Percentiles rank a stretch among this genome's conserved stretches.
Conservation (phyloP, 805 yeast genomes). For the Yarrowia yakushimensis region DNA sequence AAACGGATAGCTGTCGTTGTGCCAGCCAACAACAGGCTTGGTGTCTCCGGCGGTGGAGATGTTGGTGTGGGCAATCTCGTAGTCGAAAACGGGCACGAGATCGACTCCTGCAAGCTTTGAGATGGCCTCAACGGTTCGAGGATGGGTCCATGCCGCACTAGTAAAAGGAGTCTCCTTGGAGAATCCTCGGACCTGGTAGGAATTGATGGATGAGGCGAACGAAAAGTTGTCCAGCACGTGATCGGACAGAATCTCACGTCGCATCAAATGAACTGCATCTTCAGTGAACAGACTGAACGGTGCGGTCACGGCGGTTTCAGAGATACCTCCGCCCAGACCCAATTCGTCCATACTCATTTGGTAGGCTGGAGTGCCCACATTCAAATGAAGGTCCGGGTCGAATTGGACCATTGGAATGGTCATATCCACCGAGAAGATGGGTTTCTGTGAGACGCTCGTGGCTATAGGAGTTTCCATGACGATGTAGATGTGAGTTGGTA, state of each 20-base stretch:
- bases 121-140: background rate
- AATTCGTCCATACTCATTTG: background rate
- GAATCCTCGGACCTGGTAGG: background rate
- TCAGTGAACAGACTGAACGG: constrained; percentile 2
- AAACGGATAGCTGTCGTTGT: constrained; percentile 59
- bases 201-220: background rate
- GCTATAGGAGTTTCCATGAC: background rate
- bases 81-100: background rate
- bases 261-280: background rate
- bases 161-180: background rate
- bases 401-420: background rate
- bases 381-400: background rate
- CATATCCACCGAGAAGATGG: background rate
- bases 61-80: constrained; percentile 8
- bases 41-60: constrained; percentile 1
- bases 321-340: background rate
- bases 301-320: background rate
- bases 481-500: background rate
- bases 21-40: constrained; percentile 58
- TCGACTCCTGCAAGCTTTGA: background rate
- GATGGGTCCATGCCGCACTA: background rate
- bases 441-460: background rate
- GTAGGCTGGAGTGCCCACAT: background rate
- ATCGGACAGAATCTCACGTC: background rate
- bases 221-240: background rate